Conservation (phyloP, 1,284 basidiomycete genomes). For the Ceratobasidium sp. region DNA sequence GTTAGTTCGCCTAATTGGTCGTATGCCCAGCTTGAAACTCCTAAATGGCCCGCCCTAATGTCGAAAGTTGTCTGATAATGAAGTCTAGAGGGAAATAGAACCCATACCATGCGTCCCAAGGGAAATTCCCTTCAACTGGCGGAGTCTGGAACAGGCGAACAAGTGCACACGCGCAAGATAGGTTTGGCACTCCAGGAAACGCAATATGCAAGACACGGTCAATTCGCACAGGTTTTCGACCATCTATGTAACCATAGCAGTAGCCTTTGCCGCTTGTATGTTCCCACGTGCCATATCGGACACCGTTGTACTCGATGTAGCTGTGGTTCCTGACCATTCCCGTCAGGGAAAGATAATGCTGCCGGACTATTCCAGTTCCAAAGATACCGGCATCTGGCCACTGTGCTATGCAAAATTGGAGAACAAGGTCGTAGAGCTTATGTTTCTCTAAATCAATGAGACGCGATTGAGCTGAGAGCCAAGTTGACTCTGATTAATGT, state of each 20-base stretch:
- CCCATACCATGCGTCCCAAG: constrained; percentile 18
- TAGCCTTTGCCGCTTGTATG: constrained; percentile 7
- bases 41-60: constrained; percentile 1
- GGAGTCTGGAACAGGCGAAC: no score
- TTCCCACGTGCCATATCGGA: constrained; percentile 9
- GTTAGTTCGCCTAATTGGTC: neutral
- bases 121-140: no score
- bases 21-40: constrained; percentile 15
- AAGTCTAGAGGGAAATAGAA: neutral
- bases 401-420: neutral
- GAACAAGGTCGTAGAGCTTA: neutral
- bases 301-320: constrained; percentile 18
- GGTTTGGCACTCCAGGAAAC: neutral
- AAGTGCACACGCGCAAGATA: neutral
- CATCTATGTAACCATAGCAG: constrained; percentile 30
- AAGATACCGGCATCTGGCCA: constrained; percentile 31
- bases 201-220: constrained; percentile 15
- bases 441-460: neutral
- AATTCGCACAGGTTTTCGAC: neutral
- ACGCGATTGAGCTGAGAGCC: no score
- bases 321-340: constrained; percentile 26
- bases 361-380: neutral
- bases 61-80: neutral
- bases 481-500: neutral
- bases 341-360: constrained; percentile 3